A percentile compares a stretch with the other conserved stretches of the same genome.
Evolutionary conservation across 306 rosid species (phyloP).

Genomic region (Rosa rugosa): DNA sequence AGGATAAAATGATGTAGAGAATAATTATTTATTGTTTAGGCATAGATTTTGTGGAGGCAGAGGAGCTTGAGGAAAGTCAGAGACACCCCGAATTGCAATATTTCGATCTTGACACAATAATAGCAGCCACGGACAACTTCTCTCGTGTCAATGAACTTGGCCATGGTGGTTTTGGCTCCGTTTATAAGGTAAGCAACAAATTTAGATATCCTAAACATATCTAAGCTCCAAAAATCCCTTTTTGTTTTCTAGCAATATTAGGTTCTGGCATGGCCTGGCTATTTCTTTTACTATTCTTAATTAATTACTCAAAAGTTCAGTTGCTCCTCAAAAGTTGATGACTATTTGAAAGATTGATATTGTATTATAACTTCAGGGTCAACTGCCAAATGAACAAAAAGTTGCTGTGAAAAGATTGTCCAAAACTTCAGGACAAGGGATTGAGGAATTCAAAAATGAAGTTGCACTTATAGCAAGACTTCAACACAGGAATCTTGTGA

Average conservation of each 20-base stretch:
- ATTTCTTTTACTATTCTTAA: not conserved
- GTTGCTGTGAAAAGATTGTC: constrained; percentile 51
- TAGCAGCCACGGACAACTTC: constrained; percentile 15
- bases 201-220: not conserved
- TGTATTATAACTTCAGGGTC: constrained; percentile 4
- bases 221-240: not conserved
- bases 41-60: not conserved
- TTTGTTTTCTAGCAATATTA: not conserved
- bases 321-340: not conserved
- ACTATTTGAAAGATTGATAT: not conserved
- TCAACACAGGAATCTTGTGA: constrained; percentile 62
- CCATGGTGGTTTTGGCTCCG: constrained; percentile 25
- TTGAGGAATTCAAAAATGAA: constrained; percentile 58
- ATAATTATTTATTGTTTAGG: not conserved
- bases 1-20: not conserved
- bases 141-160: constrained; percentile 18
- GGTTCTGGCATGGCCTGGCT: not conserved
- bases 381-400: constrained; percentile 4
- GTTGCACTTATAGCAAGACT: constrained; percentile 56
- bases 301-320: not conserved
- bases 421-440: constrained; percentile 51
- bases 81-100: constrained; percentile 40
- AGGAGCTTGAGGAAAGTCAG: constrained; percentile 7
- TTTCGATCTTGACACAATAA: constrained; percentile 10
- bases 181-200: constrained; percentile 3